Percentiles rank a stretch among this genome's conserved stretches.
Evolutionary conservation across 179 eudicot species (phyloP).

Genomic region (Beta lomatogona): DNA sequence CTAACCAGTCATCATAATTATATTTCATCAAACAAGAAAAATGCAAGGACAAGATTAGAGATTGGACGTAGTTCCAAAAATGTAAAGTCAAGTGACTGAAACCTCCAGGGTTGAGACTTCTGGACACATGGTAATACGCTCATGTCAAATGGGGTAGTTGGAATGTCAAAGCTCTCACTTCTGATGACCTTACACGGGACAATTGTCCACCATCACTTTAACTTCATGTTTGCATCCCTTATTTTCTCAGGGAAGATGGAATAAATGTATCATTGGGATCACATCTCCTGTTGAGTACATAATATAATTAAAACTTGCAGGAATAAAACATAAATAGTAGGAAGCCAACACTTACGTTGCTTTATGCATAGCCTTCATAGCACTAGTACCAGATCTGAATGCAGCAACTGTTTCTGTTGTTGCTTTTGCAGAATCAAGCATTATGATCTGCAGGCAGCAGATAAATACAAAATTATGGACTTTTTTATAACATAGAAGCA

Average conservation of each 20-base stretch:
- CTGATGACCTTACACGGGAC: neutral
- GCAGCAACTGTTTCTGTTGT: conserved; percentile 93
- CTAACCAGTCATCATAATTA: too few species aligned
- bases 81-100: neutral
- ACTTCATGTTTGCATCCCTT: neutral
- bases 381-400: conserved; percentile 78
- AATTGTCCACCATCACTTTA: neutral
- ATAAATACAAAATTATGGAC: too few species aligned
- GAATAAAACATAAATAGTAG: neutral
- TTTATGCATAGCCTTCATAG: conserved; percentile 90
- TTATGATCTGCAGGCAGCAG: conserved; percentile 55
- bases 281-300: too few species aligned
- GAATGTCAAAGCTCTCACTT: neutral
- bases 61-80: neutral
- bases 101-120: neutral
- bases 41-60: too few species aligned
- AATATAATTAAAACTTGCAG: neutral
- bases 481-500: too few species aligned
- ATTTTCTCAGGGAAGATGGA: too few species aligned
- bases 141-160: neutral
- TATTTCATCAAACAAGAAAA: too few species aligned
- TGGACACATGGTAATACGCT: neutral
- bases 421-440: conserved; percentile 86
- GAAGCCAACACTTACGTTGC: conserved; percentile 56
- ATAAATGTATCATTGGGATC: too few species aligned